Percentiles rank a stretch among this genome's conserved stretches.
phyloP scores from a whole-genome alignment of 169 alveolate genomes.

The Plasmodium berghei region DNA sequence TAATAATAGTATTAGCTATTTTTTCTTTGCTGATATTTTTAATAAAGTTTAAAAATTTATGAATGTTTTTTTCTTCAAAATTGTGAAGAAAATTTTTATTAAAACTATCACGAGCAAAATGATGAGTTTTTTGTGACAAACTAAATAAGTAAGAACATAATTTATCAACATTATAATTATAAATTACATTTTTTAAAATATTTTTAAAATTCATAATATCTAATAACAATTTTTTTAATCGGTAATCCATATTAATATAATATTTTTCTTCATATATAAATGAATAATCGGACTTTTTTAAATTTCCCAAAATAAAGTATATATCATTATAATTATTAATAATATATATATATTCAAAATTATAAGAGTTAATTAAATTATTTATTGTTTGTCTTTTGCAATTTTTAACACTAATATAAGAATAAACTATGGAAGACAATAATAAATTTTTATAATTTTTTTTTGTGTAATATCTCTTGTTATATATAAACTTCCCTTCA shows the following conservation, averaged over 20 bases:
- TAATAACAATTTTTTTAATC: slow-evolving; percentile 33
- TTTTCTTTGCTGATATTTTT: background rate
- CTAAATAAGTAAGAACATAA: slow-evolving; percentile 41
- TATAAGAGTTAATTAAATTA: slow-evolving; percentile 7
- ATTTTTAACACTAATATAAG: slow-evolving; percentile 62
- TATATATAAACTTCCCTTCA: no score
- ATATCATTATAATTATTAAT: slow-evolving; percentile 22
- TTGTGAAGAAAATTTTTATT: slow-evolving; percentile 1
- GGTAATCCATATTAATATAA: slow-evolving; percentile 8
- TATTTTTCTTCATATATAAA: background rate
- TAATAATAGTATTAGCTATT: background rate
- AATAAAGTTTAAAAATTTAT: slow-evolving; percentile 15
- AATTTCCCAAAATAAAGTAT: slow-evolving; percentile 3
- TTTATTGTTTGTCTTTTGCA: slow-evolving; percentile 33
- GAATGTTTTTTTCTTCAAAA: slow-evolving; percentile 7
- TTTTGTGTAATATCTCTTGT: background rate
- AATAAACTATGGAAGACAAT: slow-evolving; percentile 41
- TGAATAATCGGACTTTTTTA: slow-evolving; percentile 18
- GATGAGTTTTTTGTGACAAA: slow-evolving; percentile 31
- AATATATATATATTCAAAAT: slow-evolving; percentile 36
- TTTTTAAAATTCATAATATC: slow-evolving; percentile 41
- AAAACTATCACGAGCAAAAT: background rate
- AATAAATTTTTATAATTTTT: slow-evolving; percentile 15
- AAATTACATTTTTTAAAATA: slow-evolving; percentile 17
- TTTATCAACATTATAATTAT: slow-evolving; percentile 23